Evolutionary conservation across 2,329 filamentous ascomycete genomes (phyloP).

Genomic region (Exophiala spinifera): DNA sequence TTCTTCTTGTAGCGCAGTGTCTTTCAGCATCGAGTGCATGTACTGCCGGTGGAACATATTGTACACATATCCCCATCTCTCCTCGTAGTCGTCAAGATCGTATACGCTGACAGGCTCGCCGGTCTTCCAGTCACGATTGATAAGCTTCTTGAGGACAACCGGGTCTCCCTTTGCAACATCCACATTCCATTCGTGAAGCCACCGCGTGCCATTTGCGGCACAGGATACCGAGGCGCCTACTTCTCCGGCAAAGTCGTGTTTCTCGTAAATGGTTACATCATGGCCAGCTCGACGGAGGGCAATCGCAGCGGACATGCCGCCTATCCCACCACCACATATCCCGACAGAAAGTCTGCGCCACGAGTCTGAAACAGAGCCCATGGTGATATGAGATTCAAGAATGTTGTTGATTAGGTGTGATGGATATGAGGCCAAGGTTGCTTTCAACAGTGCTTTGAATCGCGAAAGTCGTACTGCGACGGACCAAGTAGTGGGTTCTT

Average conservation of each 20-base stretch:
- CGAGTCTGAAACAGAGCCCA: too few relatives aligned
- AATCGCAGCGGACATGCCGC: conserved; percentile 51
- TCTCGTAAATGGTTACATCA: conserved; percentile 62
- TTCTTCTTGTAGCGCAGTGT: conserved; percentile 52
- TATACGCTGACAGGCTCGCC: conserved; percentile 65
- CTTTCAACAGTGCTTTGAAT: too few relatives aligned
- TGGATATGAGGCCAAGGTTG: too few relatives aligned
- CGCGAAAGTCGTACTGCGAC: too few relatives aligned
- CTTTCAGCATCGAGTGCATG: conserved; percentile 66
- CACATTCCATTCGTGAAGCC: conserved; percentile 67
- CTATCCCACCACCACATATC: conserved; percentile 53
- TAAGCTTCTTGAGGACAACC: conserved; percentile 63
- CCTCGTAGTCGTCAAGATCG: conserved; percentile 62
- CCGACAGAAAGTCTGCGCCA: conserved; percentile 32
- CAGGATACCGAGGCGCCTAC: conserved; percentile 66
- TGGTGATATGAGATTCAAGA: too few relatives aligned
- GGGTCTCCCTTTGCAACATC: conserved; percentile 63
- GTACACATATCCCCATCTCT: conserved; percentile 63
- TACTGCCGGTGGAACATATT: conserved; percentile 69
- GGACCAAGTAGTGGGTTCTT: too few relatives aligned
- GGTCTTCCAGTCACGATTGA: conserved; percentile 68
- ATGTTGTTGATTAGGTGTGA: too few relatives aligned
- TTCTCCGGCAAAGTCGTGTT: conserved; percentile 63
- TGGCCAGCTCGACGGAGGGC: conserved; percentile 54
- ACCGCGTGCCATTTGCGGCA: conserved; percentile 67